Percentiles rank a stretch among this genome's conserved stretches.
Conservation (phyloP, 208 protist species). For the Endotrypanum monterogeii region DNA sequence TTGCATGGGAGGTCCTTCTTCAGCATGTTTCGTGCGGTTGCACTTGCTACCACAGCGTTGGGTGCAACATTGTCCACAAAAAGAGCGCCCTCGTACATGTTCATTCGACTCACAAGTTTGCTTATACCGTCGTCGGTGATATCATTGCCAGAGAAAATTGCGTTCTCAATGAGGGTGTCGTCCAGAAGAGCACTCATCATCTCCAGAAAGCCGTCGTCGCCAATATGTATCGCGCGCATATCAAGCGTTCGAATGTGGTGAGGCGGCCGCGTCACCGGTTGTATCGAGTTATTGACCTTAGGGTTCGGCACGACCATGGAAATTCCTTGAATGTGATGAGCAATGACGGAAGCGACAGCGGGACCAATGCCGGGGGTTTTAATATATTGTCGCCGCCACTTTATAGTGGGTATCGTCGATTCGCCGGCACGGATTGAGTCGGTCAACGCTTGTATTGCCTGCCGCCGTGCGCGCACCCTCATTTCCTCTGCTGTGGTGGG, state of each 20-base stretch:
- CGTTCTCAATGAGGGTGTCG: conserved; percentile 41
- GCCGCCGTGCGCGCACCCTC: conserved; percentile 34
- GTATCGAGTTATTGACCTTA: not conserved
- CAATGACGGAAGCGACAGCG: conserved; percentile 23
- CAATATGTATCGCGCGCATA: conserved; percentile 53
- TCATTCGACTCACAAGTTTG: conserved; percentile 24
- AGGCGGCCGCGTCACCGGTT: not conserved
- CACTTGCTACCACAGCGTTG: not conserved
- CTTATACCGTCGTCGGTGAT: conserved; percentile 57
- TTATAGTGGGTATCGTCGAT: conserved; percentile 39
- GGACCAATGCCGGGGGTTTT: conserved; percentile 46
- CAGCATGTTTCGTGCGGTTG: conserved; percentile 7
- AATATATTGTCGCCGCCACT: conserved; percentile 61
- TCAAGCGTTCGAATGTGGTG: conserved; percentile 60
- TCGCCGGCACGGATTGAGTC: conserved; percentile 35
- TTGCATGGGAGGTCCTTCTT: conserved; percentile 13
- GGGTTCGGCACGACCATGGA: not conserved
- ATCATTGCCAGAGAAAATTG: conserved; percentile 51
- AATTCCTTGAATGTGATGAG: conserved; percentile 28
- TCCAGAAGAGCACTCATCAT: conserved; percentile 40
- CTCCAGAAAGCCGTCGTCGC: conserved; percentile 56
- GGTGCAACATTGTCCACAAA: not conserved
- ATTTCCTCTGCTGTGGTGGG: conserved; percentile 28
- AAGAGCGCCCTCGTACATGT: not conserved
- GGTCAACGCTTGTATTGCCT: conserved; percentile 46